Base-by-base conservation (phyloP, 2,329 filamentous ascomycete genomes). In the Trichothecium sympodiale region DNA sequence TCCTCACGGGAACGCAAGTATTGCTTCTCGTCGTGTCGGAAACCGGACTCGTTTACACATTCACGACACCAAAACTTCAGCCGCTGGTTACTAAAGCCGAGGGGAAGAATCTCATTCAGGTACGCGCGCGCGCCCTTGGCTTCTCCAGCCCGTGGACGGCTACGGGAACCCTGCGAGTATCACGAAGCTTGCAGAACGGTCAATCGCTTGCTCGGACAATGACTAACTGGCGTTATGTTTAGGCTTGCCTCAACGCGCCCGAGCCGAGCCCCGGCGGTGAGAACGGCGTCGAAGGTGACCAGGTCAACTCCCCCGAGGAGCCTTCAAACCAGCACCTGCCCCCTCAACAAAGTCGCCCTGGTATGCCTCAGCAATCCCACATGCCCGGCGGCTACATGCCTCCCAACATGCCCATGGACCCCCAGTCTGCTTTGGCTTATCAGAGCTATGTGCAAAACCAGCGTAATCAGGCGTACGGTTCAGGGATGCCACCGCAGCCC, bases 101-200 rank as follows among this genome's bases (percentile, higher is more conserved):
- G 65, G 91, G 91, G 66, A 98, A 98, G 76, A 98, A 98, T 60
- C 69, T 98, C 46, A 96, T 98, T 49, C 91, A 98, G 79, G 91
- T 95, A 75, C 46, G 77, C 20, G 17, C 17, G 6, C 13, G 9
- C 32, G 23, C 9, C 33, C n/a, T 26, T 17, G 12, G 8, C 15
- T 35, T 31, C 5, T 18, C 8, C n/a, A n/a, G 34, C 17, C 13
- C 14, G 7, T 20, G 8, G 6, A n/a, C 10, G 28, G 10, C 28
- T 15, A 15, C 28, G 28, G n/a, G 28, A 15, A n/a, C 8, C 16
- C 16, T 15, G n/a, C 16, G n/a, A n/a, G 10, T 15, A n/a, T 29
- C 28, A n/a, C n/a, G 16, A n/a, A n/a, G 28, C n/a, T 29, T n/a
- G 31, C 14, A 12, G 17, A 8, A 17, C 31, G 17, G n/a, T 7